Evolutionary conservation across 1,284 basidiomycete species (phyloP).

Genomic region (Hemileia vastatrix): DNA sequence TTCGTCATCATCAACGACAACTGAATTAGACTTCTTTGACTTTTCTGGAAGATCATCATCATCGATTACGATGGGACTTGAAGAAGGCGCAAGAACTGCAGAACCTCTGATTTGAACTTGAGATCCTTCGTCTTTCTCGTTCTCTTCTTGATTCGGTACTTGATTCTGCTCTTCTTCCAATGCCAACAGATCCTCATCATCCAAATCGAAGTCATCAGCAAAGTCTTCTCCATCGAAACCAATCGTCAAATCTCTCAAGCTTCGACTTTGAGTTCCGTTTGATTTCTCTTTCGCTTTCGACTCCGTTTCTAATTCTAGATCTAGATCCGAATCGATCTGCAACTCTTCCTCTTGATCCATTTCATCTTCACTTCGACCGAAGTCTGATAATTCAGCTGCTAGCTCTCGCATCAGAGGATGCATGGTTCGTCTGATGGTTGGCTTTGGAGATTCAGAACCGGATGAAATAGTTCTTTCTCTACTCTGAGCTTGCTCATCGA

Average conservation of each 20-base stretch:
- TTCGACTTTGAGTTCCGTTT: background rate
- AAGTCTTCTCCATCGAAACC: background rate
- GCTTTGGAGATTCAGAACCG: background rate
- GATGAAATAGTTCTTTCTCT: background rate
- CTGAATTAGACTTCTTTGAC: too few species aligned
- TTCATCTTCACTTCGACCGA: background rate
- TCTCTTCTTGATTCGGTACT: background rate
- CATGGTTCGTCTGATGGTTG: background rate
- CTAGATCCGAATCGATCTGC: background rate
- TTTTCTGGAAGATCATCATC: too few species aligned
- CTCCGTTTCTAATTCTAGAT: background rate
- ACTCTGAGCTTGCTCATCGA: background rate
- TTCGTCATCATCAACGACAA: background rate
- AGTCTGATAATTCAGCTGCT: background rate
- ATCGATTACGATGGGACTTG: background rate
- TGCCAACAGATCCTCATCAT: background rate
- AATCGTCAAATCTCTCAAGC: background rate
- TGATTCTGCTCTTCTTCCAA: background rate
- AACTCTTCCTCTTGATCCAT: background rate
- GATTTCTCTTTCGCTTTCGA: background rate
- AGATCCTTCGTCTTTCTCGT: background rate
- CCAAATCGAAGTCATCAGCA: background rate
- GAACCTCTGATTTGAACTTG: background rate
- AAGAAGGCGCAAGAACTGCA: background rate
- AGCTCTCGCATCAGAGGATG: background rate